A percentile compares a stretch with the other conserved stretches of the same genome.
Evolutionary conservation across 768 basidiomycete genomes (phyloP).

Genomic region (Mycena latifolia): DNA sequence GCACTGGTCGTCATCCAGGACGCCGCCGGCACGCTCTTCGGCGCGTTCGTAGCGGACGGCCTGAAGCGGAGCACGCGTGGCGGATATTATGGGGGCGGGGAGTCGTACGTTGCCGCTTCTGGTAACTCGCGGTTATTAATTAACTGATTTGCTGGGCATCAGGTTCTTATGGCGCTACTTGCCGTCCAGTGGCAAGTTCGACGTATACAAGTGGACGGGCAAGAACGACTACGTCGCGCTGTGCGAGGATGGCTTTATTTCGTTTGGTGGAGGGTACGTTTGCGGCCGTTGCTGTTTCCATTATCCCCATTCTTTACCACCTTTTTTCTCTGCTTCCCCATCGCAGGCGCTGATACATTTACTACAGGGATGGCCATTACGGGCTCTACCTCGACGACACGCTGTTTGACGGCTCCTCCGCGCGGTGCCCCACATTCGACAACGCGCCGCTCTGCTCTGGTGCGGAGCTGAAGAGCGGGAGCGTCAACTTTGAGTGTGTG

Average conservation of each 20-base stretch:
- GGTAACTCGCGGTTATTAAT: neutral
- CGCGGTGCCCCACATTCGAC: slow-evolving; percentile 86
- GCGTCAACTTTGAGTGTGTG: slow-evolving; percentile 87
- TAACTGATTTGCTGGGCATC: slow-evolving; percentile 7
- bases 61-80: slow-evolving; percentile 68
- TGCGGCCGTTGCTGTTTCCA: neutral
- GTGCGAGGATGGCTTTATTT: slow-evolving; percentile 84
- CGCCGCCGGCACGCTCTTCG: slow-evolving; percentile 75
- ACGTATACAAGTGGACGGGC: slow-evolving; percentile 87
- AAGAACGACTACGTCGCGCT: slow-evolving; percentile 91
- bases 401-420: slow-evolving; percentile 87
- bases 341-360: slow-evolving; percentile 11
- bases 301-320: too few species aligned
- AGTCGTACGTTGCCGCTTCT: slow-evolving; percentile 69
- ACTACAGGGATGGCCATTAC: slow-evolving; percentile 83
- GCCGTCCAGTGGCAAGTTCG: slow-evolving; percentile 54
- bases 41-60: slow-evolving; percentile 86
- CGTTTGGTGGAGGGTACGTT: slow-evolving; percentile 93
- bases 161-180: slow-evolving; percentile 85
- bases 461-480: slow-evolving; percentile 59
- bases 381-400: slow-evolving; percentile 90
- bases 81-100: slow-evolving; percentile 89
- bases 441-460: slow-evolving; percentile 84
- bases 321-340: neutral
- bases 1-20: slow-evolving; percentile 79